phyloP scores from a whole-genome alignment of 139 green algal genomes.

The Microglena sp. region DNA sequence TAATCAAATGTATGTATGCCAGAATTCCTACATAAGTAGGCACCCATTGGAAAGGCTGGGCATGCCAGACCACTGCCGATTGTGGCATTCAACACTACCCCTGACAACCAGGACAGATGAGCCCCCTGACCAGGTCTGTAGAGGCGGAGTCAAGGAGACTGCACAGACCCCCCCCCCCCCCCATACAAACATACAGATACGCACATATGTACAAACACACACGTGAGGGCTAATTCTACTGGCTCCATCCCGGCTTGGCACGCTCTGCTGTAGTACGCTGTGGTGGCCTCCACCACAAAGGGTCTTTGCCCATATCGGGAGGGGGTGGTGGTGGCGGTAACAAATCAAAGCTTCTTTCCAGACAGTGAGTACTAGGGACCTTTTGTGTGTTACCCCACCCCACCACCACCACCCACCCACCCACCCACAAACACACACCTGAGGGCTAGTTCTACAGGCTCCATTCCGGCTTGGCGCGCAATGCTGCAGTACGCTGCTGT shows the following conservation, averaged over 20 bases:
- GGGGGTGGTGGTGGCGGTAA: not conserved
- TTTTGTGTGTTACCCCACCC: too few relatives aligned
- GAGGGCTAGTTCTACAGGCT: slow-evolving; percentile 21
- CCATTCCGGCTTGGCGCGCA: slow-evolving; percentile 44
- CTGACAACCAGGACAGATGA: not conserved
- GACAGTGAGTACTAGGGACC: too few relatives aligned
- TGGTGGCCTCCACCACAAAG: slow-evolving; percentile 28
- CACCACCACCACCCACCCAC: not conserved
- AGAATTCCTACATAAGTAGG: too few relatives aligned
- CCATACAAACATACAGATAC: not conserved
- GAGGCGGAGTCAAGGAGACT: too few relatives aligned
- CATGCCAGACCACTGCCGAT: too few relatives aligned
- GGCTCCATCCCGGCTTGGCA: slow-evolving; percentile 38
- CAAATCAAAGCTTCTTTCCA: not conserved
- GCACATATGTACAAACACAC: not conserved
- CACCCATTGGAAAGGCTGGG: too few relatives aligned
- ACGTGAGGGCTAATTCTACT: slow-evolving; percentile 15
- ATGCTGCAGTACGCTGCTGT: slow-evolving; percentile 49
- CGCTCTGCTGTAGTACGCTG: slow-evolving; percentile 53
- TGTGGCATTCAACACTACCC: not conserved
- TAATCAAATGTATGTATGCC: too few relatives aligned
- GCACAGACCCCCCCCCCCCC: too few relatives aligned
- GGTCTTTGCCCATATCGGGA: slow-evolving; percentile 52
- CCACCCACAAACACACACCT: not conserved
- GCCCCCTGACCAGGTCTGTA: too few relatives aligned